A percentile compares a stretch with the other conserved stretches of the same genome.
Conservation (phyloP, 1,139 yeast genomes). For the Scheffersomyces segobiensis region DNA sequence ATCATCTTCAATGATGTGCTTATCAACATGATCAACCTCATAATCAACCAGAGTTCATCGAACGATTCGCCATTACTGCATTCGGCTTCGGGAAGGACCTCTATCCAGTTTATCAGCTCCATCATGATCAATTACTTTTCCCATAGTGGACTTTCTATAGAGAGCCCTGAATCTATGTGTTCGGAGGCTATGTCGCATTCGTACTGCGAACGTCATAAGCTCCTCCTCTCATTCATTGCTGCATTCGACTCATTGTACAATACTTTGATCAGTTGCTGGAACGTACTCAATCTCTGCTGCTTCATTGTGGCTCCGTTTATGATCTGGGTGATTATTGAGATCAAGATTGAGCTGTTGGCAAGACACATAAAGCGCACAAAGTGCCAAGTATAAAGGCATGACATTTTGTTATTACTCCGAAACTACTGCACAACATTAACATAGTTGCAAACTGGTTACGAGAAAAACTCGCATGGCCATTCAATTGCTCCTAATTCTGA, state of each 20-base stretch:
- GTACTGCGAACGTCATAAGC: constrained; percentile 4
- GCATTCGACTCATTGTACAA: constrained; percentile 8
- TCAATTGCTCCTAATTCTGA: neutral
- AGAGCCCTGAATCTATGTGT: constrained; percentile 1
- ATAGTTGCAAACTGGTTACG: neutral
- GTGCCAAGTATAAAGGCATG: neutral
- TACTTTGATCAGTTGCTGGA: constrained; percentile 19
- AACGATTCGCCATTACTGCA: constrained; percentile 3
- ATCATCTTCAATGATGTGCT: constrained; percentile 24
- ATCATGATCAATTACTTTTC: constrained; percentile 17
- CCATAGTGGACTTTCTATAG: constrained; percentile 11
- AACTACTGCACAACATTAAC: neutral
- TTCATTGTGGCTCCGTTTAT: constrained; percentile 28
- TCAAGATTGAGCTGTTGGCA: constrained; percentile 9
- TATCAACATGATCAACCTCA: constrained; percentile 17
- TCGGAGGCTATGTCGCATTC: neutral
- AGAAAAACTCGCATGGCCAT: neutral
- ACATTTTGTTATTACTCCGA: neutral
- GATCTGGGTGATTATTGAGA: constrained; percentile 23
- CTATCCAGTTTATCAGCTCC: constrained; percentile 18
- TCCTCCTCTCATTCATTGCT: constrained; percentile 5
- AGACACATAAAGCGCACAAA: neutral
- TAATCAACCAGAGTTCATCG: constrained; percentile 5
- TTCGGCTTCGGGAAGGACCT: constrained; percentile 2
- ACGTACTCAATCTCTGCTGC: constrained; percentile 22